These are phyloP conservation scores for Davidsoniella virescens DNA, from an alignment of 2,329 filamentous ascomycete genomes.

Conservation along the genomic window DNA sequence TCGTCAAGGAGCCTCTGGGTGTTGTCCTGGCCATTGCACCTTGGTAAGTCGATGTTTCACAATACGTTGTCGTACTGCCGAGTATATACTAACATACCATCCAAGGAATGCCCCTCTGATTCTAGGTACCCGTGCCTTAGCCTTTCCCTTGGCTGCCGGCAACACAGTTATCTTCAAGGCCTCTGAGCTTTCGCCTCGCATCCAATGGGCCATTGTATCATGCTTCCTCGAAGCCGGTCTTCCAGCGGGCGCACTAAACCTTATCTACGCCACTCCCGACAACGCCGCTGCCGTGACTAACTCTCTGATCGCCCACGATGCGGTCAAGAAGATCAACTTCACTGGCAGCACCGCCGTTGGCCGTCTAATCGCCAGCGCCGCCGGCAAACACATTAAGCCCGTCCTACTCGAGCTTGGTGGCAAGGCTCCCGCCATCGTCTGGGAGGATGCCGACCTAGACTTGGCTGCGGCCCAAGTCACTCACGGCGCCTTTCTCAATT, in stretches of 20 bases:
- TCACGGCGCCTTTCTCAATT: conserved; percentile 54
- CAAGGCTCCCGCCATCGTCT: conserved; percentile 63
- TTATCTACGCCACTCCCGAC: conserved; percentile 48
- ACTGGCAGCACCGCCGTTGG: conserved; percentile 65
- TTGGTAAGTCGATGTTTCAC: conserved; percentile 37
- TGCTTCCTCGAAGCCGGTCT: conserved; percentile 60
- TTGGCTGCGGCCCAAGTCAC: conserved; percentile 53
- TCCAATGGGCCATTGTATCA: conserved; percentile 43
- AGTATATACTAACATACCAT: conserved; percentile 6
- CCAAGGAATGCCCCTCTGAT: conserved; percentile 41
- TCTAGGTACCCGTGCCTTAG: conserved; percentile 36
- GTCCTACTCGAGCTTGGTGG: conserved; percentile 69
- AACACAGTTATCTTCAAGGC: conserved; percentile 63
- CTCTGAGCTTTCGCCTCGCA: conserved; percentile 49
- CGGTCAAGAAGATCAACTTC: conserved; percentile 70
- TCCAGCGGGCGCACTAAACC: conserved; percentile 57
- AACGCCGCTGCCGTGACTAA: conserved; percentile 52
- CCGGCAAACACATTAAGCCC: conserved; percentile 63
- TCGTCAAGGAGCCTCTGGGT: conserved; percentile 62
- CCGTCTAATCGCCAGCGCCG: conserved; percentile 50
- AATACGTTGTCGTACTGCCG: neutral
- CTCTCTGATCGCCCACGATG: conserved; percentile 48
- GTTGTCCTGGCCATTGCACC: conserved; percentile 67
- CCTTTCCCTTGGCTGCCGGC: conserved; percentile 56
- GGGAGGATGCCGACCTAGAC: conserved; percentile 63